phyloP scores from a whole-genome alignment of 1,139 yeast species.

The Hemisphaericaspora xylanilytica region DNA sequence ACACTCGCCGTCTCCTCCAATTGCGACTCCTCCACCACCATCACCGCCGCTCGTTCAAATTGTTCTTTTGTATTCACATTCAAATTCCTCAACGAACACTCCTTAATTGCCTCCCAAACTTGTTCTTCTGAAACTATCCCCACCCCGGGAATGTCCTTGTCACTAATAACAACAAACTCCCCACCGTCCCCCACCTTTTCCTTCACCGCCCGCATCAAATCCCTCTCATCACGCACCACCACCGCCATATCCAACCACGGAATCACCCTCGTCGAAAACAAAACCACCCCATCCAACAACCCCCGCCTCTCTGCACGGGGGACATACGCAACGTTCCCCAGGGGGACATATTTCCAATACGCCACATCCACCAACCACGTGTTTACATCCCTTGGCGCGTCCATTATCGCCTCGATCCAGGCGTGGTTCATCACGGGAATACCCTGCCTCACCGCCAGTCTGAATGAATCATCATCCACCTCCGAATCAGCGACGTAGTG shows the following conservation, averaged over 20 bases:
- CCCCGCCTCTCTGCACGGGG: conserved; percentile 17
- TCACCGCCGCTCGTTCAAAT: background rate
- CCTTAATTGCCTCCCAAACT: conserved; percentile 12
- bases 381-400: conserved; percentile 15
- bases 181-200: conserved; percentile 9
- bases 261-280: conserved; percentile 11
- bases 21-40: no score
- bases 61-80: conserved; percentile 9
- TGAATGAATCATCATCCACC: conserved; percentile 14
- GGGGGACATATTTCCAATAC: conserved; percentile 18
- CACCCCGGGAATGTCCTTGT: conserved; percentile 4
- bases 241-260: conserved; percentile 10
- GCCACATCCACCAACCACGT: conserved; percentile 23
- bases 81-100: conserved; percentile 6
- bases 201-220: conserved; percentile 19
- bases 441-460: conserved; percentile 26
- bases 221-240: conserved; percentile 2
- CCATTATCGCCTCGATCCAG: conserved; percentile 23
- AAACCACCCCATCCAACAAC: conserved; percentile 14
- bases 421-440: conserved; percentile 24
- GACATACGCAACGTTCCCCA: conserved; percentile 12
- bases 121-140: conserved; percentile 7
- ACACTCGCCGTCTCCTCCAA: background rate
- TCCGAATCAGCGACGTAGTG: conserved; percentile 18
- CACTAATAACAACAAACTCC: conserved; percentile 9